A percentile compares a stretch with the other conserved stretches of the same genome.
phyloP scores from a whole-genome alignment of 805 yeast genomes.

The Yarrowia osloensis region DNA sequence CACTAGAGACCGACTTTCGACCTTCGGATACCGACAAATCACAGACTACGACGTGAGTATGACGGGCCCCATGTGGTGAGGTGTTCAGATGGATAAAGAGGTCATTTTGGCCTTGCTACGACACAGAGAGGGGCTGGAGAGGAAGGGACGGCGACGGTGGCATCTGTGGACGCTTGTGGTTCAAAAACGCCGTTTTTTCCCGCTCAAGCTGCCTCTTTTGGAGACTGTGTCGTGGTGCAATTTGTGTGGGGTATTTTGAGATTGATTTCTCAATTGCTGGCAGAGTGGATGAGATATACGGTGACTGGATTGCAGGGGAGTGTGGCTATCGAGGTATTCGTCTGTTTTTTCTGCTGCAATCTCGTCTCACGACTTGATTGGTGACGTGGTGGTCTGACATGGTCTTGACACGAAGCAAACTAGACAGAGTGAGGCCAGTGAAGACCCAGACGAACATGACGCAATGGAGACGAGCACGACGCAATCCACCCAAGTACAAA shows the following conservation, averaged over 20 bases:
- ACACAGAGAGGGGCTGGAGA: too few species aligned
- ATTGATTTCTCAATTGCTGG: not conserved
- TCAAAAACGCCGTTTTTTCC: not conserved
- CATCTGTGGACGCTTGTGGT: not conserved
- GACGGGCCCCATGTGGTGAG: not conserved
- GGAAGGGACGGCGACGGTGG: too few species aligned
- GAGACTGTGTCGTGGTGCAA: not conserved
- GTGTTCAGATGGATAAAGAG: not conserved
- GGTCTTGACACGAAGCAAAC: too few species aligned
- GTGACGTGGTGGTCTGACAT: too few species aligned
- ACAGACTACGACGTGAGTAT: slow-evolving; percentile 15
- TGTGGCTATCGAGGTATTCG: not conserved
- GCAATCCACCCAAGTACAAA: too few species aligned
- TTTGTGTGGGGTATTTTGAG: not conserved
- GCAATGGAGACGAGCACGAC: too few species aligned
- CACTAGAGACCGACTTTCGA: slow-evolving; percentile 19
- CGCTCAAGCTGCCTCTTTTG: not conserved
- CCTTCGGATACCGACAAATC: not conserved
- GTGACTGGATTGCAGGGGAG: not conserved
- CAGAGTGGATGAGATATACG: not conserved
- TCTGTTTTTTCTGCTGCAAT: too few species aligned
- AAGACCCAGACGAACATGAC: too few species aligned
- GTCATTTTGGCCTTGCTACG: too few species aligned
- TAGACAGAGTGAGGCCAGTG: too few species aligned
- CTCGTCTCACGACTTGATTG: too few species aligned